A percentile compares a stretch with the other conserved stretches of the same genome.
phyloP scores from a whole-genome alignment of 225 moss, liverwort and hornwort genomes.

The Pleurozium schreberi region DNA sequence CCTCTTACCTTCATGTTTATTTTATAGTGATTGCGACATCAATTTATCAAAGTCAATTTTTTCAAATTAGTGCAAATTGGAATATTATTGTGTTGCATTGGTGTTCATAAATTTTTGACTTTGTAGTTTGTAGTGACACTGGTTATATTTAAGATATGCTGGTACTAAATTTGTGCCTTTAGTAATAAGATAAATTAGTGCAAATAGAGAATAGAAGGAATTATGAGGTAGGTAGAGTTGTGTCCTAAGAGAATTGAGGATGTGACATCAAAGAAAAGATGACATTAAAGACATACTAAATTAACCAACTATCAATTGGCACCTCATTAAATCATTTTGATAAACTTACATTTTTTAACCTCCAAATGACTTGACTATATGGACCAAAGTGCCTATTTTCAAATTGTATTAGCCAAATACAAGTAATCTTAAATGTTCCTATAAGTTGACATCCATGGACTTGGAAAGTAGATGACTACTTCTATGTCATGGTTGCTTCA shows the following conservation, averaged over 20 bases:
- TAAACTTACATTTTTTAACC: background rate
- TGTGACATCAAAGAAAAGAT: background rate
- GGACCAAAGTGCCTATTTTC: background rate
- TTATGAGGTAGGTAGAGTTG: too few species aligned
- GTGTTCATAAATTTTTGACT: background rate
- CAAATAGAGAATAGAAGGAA: background rate
- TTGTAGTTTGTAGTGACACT: background rate
- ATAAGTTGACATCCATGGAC: background rate
- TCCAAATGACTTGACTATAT: too few species aligned
- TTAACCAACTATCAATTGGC: background rate
- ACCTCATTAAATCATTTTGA: background rate
- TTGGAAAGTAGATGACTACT: background rate
- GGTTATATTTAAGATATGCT: accelerated
- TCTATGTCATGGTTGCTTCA: too few species aligned
- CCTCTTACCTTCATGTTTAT: too few species aligned
- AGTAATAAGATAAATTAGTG: background rate
- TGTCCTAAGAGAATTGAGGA: background rate
- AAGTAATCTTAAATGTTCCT: background rate
- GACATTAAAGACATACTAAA: accelerated
- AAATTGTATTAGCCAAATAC: background rate
- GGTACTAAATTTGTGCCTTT: too few species aligned
- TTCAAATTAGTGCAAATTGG: background rate
- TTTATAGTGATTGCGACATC: background rate
- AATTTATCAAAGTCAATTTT: background rate
- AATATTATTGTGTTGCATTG: background rate